phyloP scores from a whole-genome alignment of 352 stramenopile species.

The Pythium oligandrum region DNA sequence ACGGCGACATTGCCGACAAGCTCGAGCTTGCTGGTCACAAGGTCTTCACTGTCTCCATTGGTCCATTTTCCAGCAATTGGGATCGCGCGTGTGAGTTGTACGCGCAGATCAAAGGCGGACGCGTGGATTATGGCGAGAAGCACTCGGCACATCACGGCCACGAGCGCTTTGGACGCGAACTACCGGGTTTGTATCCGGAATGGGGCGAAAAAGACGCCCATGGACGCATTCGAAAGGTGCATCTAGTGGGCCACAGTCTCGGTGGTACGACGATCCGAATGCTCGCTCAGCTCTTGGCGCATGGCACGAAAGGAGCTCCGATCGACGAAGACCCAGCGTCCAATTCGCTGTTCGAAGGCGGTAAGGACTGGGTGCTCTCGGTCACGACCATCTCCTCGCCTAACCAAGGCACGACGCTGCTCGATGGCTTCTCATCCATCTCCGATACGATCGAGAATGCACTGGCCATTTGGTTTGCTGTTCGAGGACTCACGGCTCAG shows the following conservation, averaged over 20 bases:
- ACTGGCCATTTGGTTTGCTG: too few relatives aligned
- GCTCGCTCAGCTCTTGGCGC: slow-evolving; percentile 17
- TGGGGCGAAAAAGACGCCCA: slow-evolving; percentile 5
- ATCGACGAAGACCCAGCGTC: slow-evolving; percentile 10
- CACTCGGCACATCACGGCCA: slow-evolving; percentile 29
- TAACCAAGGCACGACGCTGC: too few relatives aligned
- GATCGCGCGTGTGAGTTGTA: slow-evolving; percentile 53
- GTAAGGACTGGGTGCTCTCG: slow-evolving; percentile 9
- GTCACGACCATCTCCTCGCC: too few relatives aligned
- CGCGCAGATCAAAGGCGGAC: slow-evolving; percentile 28
- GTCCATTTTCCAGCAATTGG: slow-evolving; percentile 51
- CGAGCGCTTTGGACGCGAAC: slow-evolving; percentile 9
- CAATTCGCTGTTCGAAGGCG: slow-evolving; percentile 2
- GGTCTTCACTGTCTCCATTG: slow-evolving; percentile 37
- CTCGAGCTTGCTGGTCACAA: slow-evolving; percentile 33
- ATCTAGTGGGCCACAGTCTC: slow-evolving; percentile 22
- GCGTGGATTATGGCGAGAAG: slow-evolving; percentile 5
- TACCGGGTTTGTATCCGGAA: slow-evolving; percentile 17
- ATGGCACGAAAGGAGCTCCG: slow-evolving; percentile 25
- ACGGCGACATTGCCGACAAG: slow-evolving; percentile 35
- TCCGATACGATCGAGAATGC: too few relatives aligned
- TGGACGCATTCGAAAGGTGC: slow-evolving; percentile 13
- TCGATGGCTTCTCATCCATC: too few relatives aligned
- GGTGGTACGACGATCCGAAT: slow-evolving; percentile 23
- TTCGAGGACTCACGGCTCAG: too few relatives aligned